Base-by-base conservation (phyloP, 306 rosid genomes). In the Glycine tomentella region DNA sequence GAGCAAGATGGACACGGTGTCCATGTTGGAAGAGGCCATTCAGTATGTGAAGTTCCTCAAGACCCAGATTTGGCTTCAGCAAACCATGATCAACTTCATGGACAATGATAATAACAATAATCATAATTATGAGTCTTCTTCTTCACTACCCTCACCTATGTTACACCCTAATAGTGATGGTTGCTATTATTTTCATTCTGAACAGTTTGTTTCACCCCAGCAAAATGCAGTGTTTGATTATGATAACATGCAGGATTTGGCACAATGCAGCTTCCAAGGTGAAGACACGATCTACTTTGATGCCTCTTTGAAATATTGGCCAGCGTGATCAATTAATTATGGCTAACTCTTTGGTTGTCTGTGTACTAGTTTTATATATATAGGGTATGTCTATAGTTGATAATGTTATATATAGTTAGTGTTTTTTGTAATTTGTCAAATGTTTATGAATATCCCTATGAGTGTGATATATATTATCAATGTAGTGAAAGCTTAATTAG, bases 11-110 rank as follows among this genome's bases (percentile, higher is more conserved):
- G 99, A 95, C 87, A 95, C 97, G 1, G 99, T 91, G 17, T 93
- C 97, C 2, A 88, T 93, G 99, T 63, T 95, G 40, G 99, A 95
- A 42, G 97, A 93, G 75, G 95, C 99, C 4, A 93, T 93, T 79
- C 92, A 90, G 74, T 93, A 95, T 56, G 97, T 95, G 2, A 93
- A 93, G 90, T 93, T 85, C 79, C 93, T 95, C 73, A 90, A 95
- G 74, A 38, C 89, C 15, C 97, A 95, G 86, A 90, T 95, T 62
- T 88, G 88, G 97, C 87, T 95, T 70, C 99, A 95, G 82, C 95
- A 95, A 76, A 88, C 86, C 80, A 86, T 92, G 93, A 90, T 92
- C 4, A 69, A 46, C 34, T 16, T 69, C 3, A 16, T 69, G 31
- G 31, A 25, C 31, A 25, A 25, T 2, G 63, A 31, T 53, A 83